Conservation (phyloP, 73 alveolate genomes). For the Paraurostyla sp. region DNA sequence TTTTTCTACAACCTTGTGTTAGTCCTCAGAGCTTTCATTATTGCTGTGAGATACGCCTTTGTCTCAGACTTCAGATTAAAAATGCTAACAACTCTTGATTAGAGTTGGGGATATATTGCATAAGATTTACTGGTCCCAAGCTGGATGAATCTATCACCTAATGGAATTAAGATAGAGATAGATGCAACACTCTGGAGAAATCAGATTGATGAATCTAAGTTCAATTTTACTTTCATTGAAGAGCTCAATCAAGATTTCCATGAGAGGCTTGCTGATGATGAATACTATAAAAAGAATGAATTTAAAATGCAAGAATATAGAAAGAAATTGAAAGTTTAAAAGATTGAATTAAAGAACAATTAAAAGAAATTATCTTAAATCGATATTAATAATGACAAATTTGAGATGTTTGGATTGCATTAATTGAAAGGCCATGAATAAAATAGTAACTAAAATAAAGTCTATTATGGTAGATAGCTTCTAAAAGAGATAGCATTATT, state of each 20-base stretch:
- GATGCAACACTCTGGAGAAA: not conserved
- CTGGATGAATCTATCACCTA: not conserved
- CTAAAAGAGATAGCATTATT: not conserved
- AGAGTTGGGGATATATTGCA: not conserved
- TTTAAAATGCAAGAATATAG: too few relatives aligned
- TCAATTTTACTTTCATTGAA: not conserved
- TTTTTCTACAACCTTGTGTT: not conserved
- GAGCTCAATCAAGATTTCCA: not conserved
- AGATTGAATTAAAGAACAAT: too few relatives aligned
- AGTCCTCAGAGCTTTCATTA: conserved; percentile 47
- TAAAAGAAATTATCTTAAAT: too few relatives aligned
- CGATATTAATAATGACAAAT: not conserved
- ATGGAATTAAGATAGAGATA: not conserved
- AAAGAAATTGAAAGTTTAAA: too few relatives aligned
- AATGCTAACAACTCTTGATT: not conserved
- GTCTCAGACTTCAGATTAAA: not conserved
- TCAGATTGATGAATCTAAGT: not conserved
- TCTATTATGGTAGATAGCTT: not conserved
- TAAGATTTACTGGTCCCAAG: not conserved
- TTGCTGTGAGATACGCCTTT: conserved; percentile 61
- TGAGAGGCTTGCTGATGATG: not conserved
- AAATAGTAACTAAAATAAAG: not conserved
- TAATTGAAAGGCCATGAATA: not conserved
- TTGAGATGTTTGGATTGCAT: not conserved
- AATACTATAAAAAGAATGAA: too few relatives aligned